Conservation (phyloP, 75 land plant genomes). For the Selaginella tamariscina region DNA sequence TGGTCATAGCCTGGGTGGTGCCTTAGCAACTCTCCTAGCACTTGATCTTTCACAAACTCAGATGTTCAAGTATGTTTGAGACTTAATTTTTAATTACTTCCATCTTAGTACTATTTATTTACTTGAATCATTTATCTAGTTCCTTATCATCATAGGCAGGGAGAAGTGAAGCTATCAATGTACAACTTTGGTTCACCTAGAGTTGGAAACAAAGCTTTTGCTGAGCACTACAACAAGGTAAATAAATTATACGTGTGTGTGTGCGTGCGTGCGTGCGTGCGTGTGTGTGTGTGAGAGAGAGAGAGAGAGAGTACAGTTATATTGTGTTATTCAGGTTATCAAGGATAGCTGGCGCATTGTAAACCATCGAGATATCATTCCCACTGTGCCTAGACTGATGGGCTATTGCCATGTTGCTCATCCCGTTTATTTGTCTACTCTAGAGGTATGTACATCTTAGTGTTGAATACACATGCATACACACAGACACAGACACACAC, state of each 20-base stretch:
- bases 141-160: conserved; percentile 27
- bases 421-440: conserved; percentile 49
- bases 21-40: conserved; percentile 5
- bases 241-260: background rate
- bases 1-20: conserved; percentile 8
- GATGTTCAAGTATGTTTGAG: conserved; percentile 4
- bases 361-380: conserved; percentile 94
- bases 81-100: background rate
- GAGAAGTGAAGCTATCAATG: conserved; percentile 67
- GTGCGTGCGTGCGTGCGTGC: too few relatives aligned
- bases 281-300: too few relatives aligned
- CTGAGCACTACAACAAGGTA: conserved; percentile 79
- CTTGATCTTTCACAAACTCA: background rate
- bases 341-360: conserved; percentile 97
- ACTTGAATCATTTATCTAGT: background rate
- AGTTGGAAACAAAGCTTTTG: conserved; percentile 89
- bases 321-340: conserved; percentile 48
- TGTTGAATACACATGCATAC: background rate
- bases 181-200: conserved; percentile 98
- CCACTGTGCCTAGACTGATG: conserved; percentile 92
- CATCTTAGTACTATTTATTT: background rate
- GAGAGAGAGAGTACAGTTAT: too few relatives aligned
- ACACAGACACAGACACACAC: too few relatives aligned
- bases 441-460: background rate
- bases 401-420: conserved; percentile 97